Evolutionary conservation across 2,329 filamentous ascomycete species (phyloP).

Genomic region (Scytalidium lignicola): DNA sequence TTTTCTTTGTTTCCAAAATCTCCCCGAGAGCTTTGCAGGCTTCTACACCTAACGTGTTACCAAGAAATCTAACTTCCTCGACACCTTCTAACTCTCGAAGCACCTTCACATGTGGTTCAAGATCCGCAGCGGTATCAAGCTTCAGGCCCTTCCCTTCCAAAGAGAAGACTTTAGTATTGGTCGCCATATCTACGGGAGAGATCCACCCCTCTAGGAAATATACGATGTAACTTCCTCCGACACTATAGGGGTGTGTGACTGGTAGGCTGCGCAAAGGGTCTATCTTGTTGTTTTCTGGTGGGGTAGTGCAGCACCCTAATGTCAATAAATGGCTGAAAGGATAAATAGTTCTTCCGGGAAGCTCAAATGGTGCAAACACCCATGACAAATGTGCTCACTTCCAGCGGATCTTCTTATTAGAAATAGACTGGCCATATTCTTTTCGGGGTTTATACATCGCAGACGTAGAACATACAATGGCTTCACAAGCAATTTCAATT

Average conservation of each 20-base stretch:
- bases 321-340: background rate
- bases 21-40: constrained; percentile 82
- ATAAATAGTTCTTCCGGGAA: background rate
- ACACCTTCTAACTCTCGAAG: constrained; percentile 68
- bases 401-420: background rate
- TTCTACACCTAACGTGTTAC: constrained; percentile 88
- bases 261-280: constrained; percentile 1
- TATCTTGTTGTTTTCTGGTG: background rate
- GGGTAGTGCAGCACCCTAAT: background rate
- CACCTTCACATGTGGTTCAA: constrained; percentile 75
- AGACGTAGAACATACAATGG: constrained; percentile 19
- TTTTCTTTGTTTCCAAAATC: constrained; percentile 79
- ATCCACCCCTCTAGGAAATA: background rate
- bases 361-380: background rate
- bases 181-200: constrained; percentile 39
- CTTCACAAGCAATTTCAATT: constrained; percentile 20
- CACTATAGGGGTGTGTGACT: background rate
- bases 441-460: constrained; percentile 12
- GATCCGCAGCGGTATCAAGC: constrained; percentile 81
- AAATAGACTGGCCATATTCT: background rate
- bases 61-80: constrained; percentile 80
- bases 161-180: constrained; percentile 68
- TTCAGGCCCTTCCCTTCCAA: constrained; percentile 89
- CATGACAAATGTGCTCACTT: no score
- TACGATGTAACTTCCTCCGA: background rate